Evolutionary conservation across 257 asterid genomes (phyloP).

Genomic region (Cynanchum wilfordii): DNA sequence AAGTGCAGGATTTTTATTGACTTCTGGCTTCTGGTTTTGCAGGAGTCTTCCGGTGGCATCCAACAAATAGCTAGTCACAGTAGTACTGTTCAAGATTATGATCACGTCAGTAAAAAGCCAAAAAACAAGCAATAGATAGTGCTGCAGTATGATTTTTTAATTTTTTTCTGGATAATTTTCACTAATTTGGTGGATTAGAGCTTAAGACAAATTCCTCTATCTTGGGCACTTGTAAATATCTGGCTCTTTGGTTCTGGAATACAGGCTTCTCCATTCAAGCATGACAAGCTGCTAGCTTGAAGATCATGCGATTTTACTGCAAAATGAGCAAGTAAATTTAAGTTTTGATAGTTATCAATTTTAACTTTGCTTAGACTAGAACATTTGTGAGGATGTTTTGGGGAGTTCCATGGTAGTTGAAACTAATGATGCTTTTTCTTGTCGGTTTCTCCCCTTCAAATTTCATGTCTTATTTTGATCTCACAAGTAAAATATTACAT

Average conservation of each 20-base stretch:
- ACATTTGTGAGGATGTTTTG: slow-evolving; percentile 72
- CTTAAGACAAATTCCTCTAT: not conserved
- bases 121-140: slow-evolving; percentile 37
- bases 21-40: slow-evolving; percentile 14
- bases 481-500: too few relatives aligned
- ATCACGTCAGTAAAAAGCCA: slow-evolving; percentile 40
- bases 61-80: slow-evolving; percentile 18
- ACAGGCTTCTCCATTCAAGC: slow-evolving; percentile 43
- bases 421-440: not conserved
- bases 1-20: not conserved
- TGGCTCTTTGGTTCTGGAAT: slow-evolving; percentile 1
- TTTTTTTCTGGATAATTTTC: not conserved
- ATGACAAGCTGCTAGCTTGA: slow-evolving; percentile 41
- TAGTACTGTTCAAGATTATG: slow-evolving; percentile 20
- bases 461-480: too few relatives aligned
- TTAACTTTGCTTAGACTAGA: slow-evolving; percentile 47
- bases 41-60: slow-evolving; percentile 22
- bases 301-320: not conserved
- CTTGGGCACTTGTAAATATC: slow-evolving; percentile 1
- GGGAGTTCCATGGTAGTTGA: slow-evolving; percentile 19
- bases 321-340: not conserved
- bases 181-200: slow-evolving; percentile 3
- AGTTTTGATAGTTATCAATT: not conserved
- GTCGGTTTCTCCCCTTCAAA: not conserved
- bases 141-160: not conserved